phyloP scores from a whole-genome alignment of 2,329 filamentous ascomycete genomes.

The Fusarium sterilihyphosum region DNA sequence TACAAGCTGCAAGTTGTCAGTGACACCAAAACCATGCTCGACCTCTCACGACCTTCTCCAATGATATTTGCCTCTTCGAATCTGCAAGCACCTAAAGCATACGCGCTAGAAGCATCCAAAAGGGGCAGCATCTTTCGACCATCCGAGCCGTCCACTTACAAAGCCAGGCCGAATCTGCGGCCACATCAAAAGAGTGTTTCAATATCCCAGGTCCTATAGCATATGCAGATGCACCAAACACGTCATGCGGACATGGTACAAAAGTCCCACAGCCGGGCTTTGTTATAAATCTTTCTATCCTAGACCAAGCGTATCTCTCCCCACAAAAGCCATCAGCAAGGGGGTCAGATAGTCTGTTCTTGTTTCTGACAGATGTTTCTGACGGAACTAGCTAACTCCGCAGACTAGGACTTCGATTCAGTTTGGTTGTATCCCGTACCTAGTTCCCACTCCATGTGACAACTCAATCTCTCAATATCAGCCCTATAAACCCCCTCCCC shows the following conservation, averaged over 20 bases:
- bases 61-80: not conserved
- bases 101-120: slow-evolving; percentile 5
- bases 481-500: slow-evolving; percentile 15
- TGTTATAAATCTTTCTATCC: not conserved
- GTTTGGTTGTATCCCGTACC: slow-evolving; percentile 8
- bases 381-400: not conserved
- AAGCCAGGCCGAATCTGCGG: not conserved
- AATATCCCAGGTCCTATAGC: not conserved
- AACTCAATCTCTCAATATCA: slow-evolving; percentile 19
- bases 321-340: not conserved
- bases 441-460: not conserved
- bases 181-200: not conserved
- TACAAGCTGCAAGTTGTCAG: slow-evolving; percentile 2
- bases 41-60: not conserved
- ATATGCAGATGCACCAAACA: slow-evolving; percentile 3
- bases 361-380: slow-evolving; percentile 15
- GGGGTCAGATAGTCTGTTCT: not conserved
- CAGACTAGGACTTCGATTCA: not conserved
- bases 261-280: slow-evolving; percentile 13
- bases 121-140: slow-evolving; percentile 18
- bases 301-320: not conserved
- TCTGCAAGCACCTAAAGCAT: not conserved
- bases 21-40: not conserved
- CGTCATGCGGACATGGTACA: slow-evolving; percentile 16
- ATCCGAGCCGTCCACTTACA: not conserved